These are phyloP conservation scores for Teunomyces cretensis DNA, from an alignment of 805 yeast genomes.

Conservation along the genomic window DNA sequence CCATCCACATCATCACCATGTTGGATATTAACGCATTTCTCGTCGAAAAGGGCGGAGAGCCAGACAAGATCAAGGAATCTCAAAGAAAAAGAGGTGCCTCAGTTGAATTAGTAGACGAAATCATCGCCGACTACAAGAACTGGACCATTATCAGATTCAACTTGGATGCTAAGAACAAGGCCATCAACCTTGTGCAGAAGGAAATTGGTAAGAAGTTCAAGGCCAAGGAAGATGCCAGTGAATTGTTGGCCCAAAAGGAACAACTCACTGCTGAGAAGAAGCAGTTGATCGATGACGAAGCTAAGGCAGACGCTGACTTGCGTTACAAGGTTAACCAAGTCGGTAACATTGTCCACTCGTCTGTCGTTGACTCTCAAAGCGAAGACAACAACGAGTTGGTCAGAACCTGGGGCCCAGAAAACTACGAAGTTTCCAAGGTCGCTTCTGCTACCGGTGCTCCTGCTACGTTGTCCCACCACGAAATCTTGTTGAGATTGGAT, in stretches of 20 bases:
- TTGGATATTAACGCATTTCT: slow-evolving; percentile 89
- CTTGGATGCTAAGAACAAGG: slow-evolving; percentile 86
- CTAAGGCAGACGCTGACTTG: slow-evolving; percentile 72
- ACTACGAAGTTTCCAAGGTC: slow-evolving; percentile 56
- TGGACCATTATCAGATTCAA: slow-evolving; percentile 86
- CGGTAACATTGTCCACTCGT: slow-evolving; percentile 92
- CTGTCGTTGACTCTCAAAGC: slow-evolving; percentile 82
- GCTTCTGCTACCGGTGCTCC: slow-evolving; percentile 78
- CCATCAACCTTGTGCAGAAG: slow-evolving; percentile 85
- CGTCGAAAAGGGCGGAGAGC: slow-evolving; percentile 96
- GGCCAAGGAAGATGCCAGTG: slow-evolving; percentile 91
- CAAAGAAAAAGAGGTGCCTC: slow-evolving; percentile 93
- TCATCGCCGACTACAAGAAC: slow-evolving; percentile 82
- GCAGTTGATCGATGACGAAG: slow-evolving; percentile 63
- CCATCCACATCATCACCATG: slow-evolving; percentile 44
- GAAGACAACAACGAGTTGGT: slow-evolving; percentile 91
- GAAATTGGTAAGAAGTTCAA: slow-evolving; percentile 90
- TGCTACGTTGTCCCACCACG: slow-evolving; percentile 90
- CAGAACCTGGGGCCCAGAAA: slow-evolving; percentile 84
- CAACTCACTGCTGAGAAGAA: slow-evolving; percentile 68
- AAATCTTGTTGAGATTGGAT: slow-evolving; percentile 87
- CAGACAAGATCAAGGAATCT: slow-evolving; percentile 81
- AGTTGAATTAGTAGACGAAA: slow-evolving; percentile 94
- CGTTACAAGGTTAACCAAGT: slow-evolving; percentile 81
- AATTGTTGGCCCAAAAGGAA: slow-evolving; percentile 79